phyloP scores from a whole-genome alignment of 176 grass and related monocot genomes.

The Pontederia paniculata region DNA sequence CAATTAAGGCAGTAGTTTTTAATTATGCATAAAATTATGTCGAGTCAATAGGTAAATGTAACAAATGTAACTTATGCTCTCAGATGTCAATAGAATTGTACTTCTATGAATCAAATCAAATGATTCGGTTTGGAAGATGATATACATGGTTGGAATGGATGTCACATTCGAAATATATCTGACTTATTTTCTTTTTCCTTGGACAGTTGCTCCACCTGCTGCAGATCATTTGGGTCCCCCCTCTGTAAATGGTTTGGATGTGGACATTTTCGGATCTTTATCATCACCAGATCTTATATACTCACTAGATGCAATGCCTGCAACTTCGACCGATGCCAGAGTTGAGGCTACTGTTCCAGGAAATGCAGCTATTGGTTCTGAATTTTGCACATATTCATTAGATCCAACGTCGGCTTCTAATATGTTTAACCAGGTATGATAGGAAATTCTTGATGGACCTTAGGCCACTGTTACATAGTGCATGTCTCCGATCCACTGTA shows the following conservation, averaged over 20 bases:
- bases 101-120: too few species aligned
- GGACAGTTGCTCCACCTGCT: neutral
- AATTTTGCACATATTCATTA: slow-evolving; percentile 19
- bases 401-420: slow-evolving; percentile 44
- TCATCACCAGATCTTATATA: slow-evolving; percentile 35
- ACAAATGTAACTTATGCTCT: too few species aligned
- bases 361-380: slow-evolving; percentile 46
- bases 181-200: neutral
- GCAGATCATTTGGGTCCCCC: slow-evolving; percentile 18
- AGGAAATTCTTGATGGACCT: neutral
- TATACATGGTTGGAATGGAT: neutral
- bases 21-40: too few species aligned
- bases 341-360: slow-evolving; percentile 33
- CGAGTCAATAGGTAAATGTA: too few species aligned
- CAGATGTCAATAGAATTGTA: too few species aligned
- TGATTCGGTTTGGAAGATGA: too few species aligned
- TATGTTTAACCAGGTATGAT: slow-evolving; percentile 56
- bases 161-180: neutral
- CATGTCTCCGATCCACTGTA: too few species aligned
- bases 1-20: too few species aligned
- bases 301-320: slow-evolving; percentile 54
- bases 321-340: slow-evolving; percentile 33
- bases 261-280: slow-evolving; percentile 72
- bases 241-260: slow-evolving; percentile 55
- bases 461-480: neutral